Conservation (phyloP, 2,329 filamentous ascomycete genomes). For the Harringtonia aguacate region DNA sequence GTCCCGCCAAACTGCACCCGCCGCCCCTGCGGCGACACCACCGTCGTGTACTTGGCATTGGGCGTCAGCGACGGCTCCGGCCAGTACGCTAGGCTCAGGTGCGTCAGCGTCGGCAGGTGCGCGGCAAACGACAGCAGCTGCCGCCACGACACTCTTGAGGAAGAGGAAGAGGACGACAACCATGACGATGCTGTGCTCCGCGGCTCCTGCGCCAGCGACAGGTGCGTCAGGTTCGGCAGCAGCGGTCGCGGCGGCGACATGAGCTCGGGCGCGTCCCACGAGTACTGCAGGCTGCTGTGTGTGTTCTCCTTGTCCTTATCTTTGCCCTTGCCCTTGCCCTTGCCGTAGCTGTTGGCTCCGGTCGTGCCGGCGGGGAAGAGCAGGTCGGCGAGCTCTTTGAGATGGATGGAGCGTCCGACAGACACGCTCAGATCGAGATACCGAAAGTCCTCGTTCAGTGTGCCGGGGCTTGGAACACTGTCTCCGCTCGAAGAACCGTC, state of each 20-base stretch:
- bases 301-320: neutral
- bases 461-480: conserved; percentile 12
- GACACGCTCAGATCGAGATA: conserved; percentile 44
- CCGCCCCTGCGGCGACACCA: conserved; percentile 32
- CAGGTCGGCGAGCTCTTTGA: conserved; percentile 41
- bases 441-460: conserved; percentile 34
- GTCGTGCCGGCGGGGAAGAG: conserved; percentile 29
- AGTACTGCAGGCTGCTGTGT: conserved; percentile 29
- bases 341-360: neutral
- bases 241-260: conserved; percentile 25
- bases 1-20: conserved; percentile 43
- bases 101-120: conserved; percentile 43
- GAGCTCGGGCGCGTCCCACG: conserved; percentile 34
- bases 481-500: conserved; percentile 13
- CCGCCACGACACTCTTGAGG: conserved; percentile 39
- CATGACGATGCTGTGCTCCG: too few species aligned
- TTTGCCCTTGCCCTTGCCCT: conserved; percentile 6
- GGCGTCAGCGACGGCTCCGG: conserved; percentile 48
- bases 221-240: conserved; percentile 47
- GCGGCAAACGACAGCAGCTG: conserved; percentile 43
- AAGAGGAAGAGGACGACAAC: too few species aligned
- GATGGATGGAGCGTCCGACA: conserved; percentile 35
- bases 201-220: conserved; percentile 44
- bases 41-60: conserved; percentile 35
- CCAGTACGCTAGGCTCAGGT: conserved; percentile 53